Evolutionary conservation across 257 asterid species (phyloP).

Genomic region (Solanum clarkiae): DNA sequence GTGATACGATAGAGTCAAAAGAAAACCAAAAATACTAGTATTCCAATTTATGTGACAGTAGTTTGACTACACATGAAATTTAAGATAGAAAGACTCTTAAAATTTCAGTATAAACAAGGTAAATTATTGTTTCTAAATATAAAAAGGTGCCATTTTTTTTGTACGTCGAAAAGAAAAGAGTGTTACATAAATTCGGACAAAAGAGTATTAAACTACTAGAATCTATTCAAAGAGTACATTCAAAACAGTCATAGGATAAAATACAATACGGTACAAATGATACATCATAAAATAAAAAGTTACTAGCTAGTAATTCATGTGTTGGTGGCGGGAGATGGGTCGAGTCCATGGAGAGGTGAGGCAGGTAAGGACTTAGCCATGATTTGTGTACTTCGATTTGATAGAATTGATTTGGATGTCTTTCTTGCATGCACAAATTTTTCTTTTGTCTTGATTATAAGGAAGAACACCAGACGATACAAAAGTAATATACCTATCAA

Average conservation of each 20-base stretch:
- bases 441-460: constrained; percentile 5
- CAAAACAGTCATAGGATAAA: not conserved
- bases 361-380: not conserved
- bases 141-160: not conserved
- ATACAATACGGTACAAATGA: not conserved
- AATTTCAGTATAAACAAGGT: not conserved
- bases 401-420: not conserved
- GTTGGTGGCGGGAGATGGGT: not conserved
- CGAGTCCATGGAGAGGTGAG: not conserved
- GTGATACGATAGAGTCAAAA: not conserved
- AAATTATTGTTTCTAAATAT: not conserved
- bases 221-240: not conserved
- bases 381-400: not conserved
- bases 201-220: not conserved
- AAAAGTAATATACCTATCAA: constrained; percentile 6
- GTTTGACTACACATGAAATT: not conserved
- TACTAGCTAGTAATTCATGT: not conserved
- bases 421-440: constrained; percentile 5
- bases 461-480: constrained; percentile 14
- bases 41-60: not conserved
- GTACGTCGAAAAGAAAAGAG: not conserved
- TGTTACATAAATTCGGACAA: not conserved
- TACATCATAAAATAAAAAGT: not conserved
- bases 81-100: not conserved
- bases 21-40: not conserved